Percentiles rank a stretch among this genome's conserved stretches.
These are phyloP conservation scores for Parachlorella kessleri DNA, from an alignment of 139 green algal genomes.

Conservation along the genomic window DNA sequence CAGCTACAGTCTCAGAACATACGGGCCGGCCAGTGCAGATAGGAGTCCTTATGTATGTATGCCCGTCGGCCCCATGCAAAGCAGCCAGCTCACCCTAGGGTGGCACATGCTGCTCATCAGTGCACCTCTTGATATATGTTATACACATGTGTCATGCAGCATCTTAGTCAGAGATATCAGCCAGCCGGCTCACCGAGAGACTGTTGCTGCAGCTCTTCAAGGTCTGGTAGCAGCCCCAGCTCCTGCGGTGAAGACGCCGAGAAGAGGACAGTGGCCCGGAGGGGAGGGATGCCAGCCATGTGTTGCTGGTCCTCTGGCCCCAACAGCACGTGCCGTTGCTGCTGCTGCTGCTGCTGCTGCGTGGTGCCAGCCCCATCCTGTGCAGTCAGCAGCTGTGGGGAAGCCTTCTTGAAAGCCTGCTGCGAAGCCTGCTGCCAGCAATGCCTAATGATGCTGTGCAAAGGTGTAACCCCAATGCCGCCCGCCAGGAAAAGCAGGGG, in stretches of 20 bases:
- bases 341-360: background rate
- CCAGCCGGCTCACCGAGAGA: background rate
- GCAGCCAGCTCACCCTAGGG: background rate
- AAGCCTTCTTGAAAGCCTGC: too few relatives aligned
- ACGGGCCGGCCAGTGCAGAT: background rate
- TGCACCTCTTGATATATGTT: background rate
- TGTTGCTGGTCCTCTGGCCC: too few relatives aligned
- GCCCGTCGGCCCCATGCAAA: background rate
- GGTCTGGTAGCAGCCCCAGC: too few relatives aligned
- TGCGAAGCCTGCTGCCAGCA: background rate
- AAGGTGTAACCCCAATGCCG: slow-evolving; percentile 27
- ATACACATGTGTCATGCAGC: background rate
- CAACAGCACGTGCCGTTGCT: background rate
- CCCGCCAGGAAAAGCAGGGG: slow-evolving; percentile 31
- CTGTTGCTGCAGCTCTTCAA: background rate
- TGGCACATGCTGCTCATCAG: background rate
- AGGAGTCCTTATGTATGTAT: background rate
- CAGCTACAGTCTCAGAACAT: too few relatives aligned
- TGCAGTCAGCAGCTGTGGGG: too few relatives aligned
- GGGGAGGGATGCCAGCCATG: too few relatives aligned
- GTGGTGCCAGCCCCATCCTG: too few relatives aligned
- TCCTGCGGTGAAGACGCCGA: too few relatives aligned
- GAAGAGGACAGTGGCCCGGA: too few relatives aligned
- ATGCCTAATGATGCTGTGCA: slow-evolving; percentile 23
- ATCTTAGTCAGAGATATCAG: background rate